A percentile compares a stretch with the other conserved stretches of the same genome.
Conservation (phyloP, 2,329 filamentous ascomycete genomes). For the Pseudopyrenochaeta lycopersici region DNA sequence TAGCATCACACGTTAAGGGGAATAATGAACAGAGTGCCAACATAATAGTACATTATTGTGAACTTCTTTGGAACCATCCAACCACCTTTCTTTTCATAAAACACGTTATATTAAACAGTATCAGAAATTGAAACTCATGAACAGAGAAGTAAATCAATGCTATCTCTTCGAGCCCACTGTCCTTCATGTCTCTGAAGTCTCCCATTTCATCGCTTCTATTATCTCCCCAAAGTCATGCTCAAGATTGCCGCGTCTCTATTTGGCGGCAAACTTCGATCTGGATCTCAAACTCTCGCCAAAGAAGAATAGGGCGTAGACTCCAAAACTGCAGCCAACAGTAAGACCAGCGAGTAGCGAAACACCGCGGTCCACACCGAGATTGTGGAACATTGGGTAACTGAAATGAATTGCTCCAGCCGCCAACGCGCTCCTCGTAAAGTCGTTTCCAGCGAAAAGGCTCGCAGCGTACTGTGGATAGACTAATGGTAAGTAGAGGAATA, state of each 20-base stretch:
- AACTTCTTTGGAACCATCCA: too few relatives aligned
- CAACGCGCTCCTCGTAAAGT: constrained; percentile 64
- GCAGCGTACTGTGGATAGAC: constrained; percentile 62
- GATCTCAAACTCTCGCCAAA: constrained; percentile 41
- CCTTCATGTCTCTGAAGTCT: too few relatives aligned
- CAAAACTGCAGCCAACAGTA: constrained; percentile 56
- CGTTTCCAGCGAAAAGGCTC: constrained; percentile 69
- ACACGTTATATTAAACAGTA: too few relatives aligned
- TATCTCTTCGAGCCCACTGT: too few relatives aligned
- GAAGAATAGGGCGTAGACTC: constrained; percentile 68
- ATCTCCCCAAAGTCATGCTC: too few relatives aligned
- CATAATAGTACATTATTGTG: too few relatives aligned
- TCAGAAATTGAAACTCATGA: too few relatives aligned
- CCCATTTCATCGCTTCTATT: too few relatives aligned
- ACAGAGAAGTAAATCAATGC: too few relatives aligned
- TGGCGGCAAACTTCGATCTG: constrained; percentile 43
- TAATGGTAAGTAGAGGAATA: constrained; percentile 72
- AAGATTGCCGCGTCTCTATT: constrained; percentile 17
- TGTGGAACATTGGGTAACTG: constrained; percentile 66
- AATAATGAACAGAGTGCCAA: too few relatives aligned
- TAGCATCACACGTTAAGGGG: too few relatives aligned
- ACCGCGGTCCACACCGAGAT: constrained; percentile 67
- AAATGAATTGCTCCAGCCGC: constrained; percentile 70
- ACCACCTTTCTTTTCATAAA: too few relatives aligned
- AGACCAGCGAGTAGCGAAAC: constrained; percentile 59